phyloP scores from a whole-genome alignment of 768 basidiomycete species.

The Boletus insuetus region DNA sequence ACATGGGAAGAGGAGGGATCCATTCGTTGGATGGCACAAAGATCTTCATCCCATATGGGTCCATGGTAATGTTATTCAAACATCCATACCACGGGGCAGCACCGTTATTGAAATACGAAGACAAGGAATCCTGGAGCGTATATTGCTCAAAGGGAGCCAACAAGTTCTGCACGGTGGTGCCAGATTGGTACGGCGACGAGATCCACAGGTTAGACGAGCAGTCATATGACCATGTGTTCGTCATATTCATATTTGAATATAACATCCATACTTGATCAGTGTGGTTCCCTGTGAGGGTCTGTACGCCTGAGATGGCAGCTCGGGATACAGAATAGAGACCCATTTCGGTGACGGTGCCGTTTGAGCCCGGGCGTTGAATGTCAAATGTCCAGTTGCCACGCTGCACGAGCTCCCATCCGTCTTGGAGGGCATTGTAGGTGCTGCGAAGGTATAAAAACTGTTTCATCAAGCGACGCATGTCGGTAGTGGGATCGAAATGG shows the following conservation, averaged over 20 bases:
- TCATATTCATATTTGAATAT: constrained; percentile 81
- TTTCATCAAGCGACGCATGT: constrained; percentile 67
- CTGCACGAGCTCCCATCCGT: constrained; percentile 83
- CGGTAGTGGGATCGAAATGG: constrained; percentile 89
- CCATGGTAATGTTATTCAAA: constrained; percentile 60
- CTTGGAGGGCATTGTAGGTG: constrained; percentile 72
- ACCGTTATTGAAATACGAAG: constrained; percentile 58
- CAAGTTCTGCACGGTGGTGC: constrained; percentile 66
- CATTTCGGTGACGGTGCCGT: constrained; percentile 76
- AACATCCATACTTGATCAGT: constrained; percentile 78
- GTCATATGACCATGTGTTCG: constrained; percentile 58
- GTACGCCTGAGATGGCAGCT: constrained; percentile 53
- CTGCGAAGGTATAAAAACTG: constrained; percentile 72
- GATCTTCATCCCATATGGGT: constrained; percentile 77
- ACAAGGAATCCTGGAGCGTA: constrained; percentile 60
- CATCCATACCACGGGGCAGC: constrained; percentile 73
- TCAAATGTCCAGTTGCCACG: constrained; percentile 81
- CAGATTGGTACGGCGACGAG: constrained; percentile 68
- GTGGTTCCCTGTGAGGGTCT: constrained; percentile 58
- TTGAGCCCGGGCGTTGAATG: constrained; percentile 83
- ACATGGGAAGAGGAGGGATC: constrained; percentile 64
- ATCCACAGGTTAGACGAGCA: constrained; percentile 75
- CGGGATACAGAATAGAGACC: constrained; percentile 85
- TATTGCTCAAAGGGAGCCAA: constrained; percentile 84
- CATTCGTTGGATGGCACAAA: constrained; percentile 70